Evolutionary conservation across 164 flowering plant genomes (phyloP).

Genomic region (Chimonanthus salicifolius): DNA sequence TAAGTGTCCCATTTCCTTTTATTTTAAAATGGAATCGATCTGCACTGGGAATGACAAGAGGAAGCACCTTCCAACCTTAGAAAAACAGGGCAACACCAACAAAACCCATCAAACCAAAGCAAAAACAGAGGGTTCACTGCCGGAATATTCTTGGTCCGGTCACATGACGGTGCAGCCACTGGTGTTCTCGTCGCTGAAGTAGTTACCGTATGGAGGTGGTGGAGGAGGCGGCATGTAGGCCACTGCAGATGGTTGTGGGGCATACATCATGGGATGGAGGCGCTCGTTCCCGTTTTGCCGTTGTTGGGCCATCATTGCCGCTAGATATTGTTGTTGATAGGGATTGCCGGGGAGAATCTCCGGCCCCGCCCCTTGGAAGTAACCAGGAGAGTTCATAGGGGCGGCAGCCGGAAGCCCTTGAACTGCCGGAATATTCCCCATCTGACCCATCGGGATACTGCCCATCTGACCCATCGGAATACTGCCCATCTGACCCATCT

Average conservation of each 20-base stretch:
- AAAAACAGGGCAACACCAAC: background rate
- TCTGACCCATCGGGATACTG: conserved; percentile 33
- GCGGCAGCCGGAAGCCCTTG: conserved; percentile 51
- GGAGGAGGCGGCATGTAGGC: conserved; percentile 47
- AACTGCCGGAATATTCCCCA: conserved; percentile 55
- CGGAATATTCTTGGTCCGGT: conserved; percentile 3
- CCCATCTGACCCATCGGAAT: conserved; percentile 25
- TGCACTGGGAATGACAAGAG: background rate
- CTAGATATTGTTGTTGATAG: conserved; percentile 42
- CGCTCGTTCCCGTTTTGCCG: conserved; percentile 55
- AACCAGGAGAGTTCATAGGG: conserved; percentile 42
- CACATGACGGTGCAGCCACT: conserved; percentile 82
- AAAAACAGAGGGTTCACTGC: background rate
- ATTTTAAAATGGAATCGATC: background rate
- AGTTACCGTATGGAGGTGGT: conserved; percentile 29
- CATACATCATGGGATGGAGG: conserved; percentile 87
- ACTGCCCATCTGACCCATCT: conserved; percentile 5
- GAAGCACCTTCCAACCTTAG: background rate
- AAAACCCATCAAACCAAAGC: background rate
- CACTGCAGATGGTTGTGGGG: conserved; percentile 64
- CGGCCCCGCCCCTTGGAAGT: conserved; percentile 53
- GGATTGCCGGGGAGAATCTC: conserved; percentile 51
- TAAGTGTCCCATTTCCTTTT: background rate
- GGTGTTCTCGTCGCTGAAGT: conserved; percentile 83
- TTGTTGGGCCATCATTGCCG: conserved; percentile 73